These are phyloP conservation scores for Talaromyces liani DNA, from an alignment of 495 filamentous ascomycete genomes.

Conservation along the genomic window DNA sequence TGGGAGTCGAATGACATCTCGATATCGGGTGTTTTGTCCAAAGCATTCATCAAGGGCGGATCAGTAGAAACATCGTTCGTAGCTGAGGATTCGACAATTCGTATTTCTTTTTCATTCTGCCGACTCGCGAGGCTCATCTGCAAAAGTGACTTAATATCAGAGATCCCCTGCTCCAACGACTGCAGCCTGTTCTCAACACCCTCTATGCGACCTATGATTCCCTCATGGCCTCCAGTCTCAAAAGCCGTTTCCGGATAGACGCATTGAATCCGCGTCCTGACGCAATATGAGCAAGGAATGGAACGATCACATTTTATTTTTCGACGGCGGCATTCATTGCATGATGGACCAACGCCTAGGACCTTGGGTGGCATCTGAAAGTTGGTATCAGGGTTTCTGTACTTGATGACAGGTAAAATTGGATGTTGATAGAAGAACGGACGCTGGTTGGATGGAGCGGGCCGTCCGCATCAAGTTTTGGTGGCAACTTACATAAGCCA, in stretches of 20 bases:
- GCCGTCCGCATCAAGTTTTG: background rate
- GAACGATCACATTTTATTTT: conserved; percentile 48
- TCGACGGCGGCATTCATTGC: conserved; percentile 44
- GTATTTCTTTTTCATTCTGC: background rate
- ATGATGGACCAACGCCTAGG: conserved; percentile 25
- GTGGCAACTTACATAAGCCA: background rate
- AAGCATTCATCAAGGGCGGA: background rate
- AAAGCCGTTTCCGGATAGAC: conserved; percentile 12
- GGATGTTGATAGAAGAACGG: too few relatives aligned
- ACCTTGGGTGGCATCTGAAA: background rate
- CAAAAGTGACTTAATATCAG: background rate
- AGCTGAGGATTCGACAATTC: background rate
- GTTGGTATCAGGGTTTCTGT: too few relatives aligned
- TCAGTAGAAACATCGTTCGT: background rate
- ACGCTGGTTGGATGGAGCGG: conserved; percentile 8
- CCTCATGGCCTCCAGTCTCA: background rate
- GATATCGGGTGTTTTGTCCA: background rate
- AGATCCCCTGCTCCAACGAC: background rate
- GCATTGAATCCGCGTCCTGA: conserved; percentile 20
- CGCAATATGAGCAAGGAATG: conserved; percentile 43
- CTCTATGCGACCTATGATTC: background rate
- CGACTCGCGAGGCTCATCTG: background rate
- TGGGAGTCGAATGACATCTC: background rate
- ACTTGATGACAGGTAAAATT: too few relatives aligned
- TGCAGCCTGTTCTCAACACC: background rate